phyloP scores from a whole-genome alignment of 805 yeast species.

The Priceomyces melissophilus region DNA sequence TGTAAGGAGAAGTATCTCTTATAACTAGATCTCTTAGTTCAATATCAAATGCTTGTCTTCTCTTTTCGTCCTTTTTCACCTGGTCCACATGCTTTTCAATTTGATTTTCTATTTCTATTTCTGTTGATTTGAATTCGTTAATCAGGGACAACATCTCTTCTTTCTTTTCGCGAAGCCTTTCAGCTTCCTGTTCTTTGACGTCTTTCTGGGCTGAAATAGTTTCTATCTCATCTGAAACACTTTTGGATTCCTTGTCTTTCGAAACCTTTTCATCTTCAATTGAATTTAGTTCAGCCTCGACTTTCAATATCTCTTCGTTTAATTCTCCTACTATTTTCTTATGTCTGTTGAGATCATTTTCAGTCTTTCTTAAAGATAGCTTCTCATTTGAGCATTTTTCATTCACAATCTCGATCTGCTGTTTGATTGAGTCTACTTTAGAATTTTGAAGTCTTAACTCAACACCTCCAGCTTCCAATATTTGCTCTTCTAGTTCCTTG shows the following conservation, averaged over 20 bases:
- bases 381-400: slow-evolving; percentile 57
- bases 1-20: slow-evolving; percentile 52
- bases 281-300: slow-evolving; percentile 21
- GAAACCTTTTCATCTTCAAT: slow-evolving; percentile 17
- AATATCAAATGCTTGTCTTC: slow-evolving; percentile 33
- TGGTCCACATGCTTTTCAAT: slow-evolving; percentile 53
- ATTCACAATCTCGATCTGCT: slow-evolving; percentile 57
- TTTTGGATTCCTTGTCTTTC: slow-evolving; percentile 29
- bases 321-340: slow-evolving; percentile 45
- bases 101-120: slow-evolving; percentile 63
- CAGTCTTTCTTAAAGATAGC: slow-evolving; percentile 55
- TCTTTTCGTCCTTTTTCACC: slow-evolving; percentile 35
- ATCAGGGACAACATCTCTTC: slow-evolving; percentile 43
- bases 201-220: slow-evolving; percentile 36
- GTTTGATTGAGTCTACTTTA: slow-evolving; percentile 71
- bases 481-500: slow-evolving; percentile 61
- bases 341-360: slow-evolving; percentile 59
- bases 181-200: slow-evolving; percentile 38
- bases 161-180: slow-evolving; percentile 22
- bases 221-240: slow-evolving; percentile 25
- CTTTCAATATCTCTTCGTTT: slow-evolving; percentile 40
- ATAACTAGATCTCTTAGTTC: slow-evolving; percentile 43
- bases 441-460: slow-evolving; percentile 74
- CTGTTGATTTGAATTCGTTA: slow-evolving; percentile 58
- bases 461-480: slow-evolving; percentile 91